Conservation (phyloP, 2,329 filamentous ascomycete species). For the Clonostachys sp. region DNA sequence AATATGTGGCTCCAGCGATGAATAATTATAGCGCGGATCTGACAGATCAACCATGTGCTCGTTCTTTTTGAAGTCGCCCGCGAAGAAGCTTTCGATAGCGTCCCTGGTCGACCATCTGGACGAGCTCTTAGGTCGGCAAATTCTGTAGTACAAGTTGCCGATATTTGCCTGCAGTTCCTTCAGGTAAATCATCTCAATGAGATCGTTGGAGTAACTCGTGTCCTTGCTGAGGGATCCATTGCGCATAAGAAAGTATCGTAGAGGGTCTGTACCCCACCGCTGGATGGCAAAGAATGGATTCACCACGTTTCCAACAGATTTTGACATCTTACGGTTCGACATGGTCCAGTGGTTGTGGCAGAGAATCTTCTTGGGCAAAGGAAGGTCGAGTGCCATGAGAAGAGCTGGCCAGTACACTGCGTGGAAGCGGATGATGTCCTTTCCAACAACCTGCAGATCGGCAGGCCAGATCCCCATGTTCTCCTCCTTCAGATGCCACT, state of each 20-base stretch:
- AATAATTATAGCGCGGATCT: slow-evolving; percentile 4
- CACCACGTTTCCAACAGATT: slow-evolving; percentile 90
- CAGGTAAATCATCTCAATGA: slow-evolving; percentile 72
- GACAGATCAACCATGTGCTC: neutral
- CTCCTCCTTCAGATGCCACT: slow-evolving; percentile 59
- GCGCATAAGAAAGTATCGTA: slow-evolving; percentile 85
- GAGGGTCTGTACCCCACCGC: slow-evolving; percentile 78
- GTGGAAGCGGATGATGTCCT: slow-evolving; percentile 95
- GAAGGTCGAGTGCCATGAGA: slow-evolving; percentile 80
- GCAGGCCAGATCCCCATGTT: slow-evolving; percentile 69
- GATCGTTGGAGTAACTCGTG: slow-evolving; percentile 77
- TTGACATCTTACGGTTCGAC: slow-evolving; percentile 90
- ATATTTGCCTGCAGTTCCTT: slow-evolving; percentile 73
- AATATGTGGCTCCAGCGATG: slow-evolving; percentile 18
- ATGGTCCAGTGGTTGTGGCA: slow-evolving; percentile 96
- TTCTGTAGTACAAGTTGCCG: slow-evolving; percentile 73
- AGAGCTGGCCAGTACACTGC: slow-evolving; percentile 98
- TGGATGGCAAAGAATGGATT: slow-evolving; percentile 90
- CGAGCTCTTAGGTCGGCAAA: slow-evolving; percentile 56
- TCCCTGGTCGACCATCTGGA: slow-evolving; percentile 58
- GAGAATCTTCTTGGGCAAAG: slow-evolving; percentile 73
- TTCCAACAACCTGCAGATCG: slow-evolving; percentile 88
- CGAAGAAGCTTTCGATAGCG: slow-evolving; percentile 37
- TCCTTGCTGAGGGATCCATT: slow-evolving; percentile 76
- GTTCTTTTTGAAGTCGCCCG: slow-evolving; percentile 13